Evolutionary conservation across 2,329 filamentous ascomycete genomes (phyloP).

Genomic region (Alternaria infectoria): DNA sequence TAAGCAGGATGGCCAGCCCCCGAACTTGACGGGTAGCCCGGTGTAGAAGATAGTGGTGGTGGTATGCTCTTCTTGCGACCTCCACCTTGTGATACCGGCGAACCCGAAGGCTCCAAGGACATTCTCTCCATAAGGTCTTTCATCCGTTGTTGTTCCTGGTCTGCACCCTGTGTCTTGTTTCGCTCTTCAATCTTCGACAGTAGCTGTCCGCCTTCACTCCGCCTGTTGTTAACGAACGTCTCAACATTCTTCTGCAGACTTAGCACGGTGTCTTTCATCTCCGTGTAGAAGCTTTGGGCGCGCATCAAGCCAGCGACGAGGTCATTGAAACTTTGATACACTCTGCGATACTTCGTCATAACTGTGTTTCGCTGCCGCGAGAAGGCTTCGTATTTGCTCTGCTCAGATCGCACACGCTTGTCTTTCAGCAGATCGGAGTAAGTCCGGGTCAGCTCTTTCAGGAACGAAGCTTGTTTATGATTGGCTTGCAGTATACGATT

Average conservation of each 20-base stretch:
- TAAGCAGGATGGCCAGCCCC: conserved; percentile 52
- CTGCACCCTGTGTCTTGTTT: conserved; percentile 73
- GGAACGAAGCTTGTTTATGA: conserved; percentile 90
- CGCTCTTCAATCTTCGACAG: conserved; percentile 86
- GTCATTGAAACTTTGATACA: conserved; percentile 92
- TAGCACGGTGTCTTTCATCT: conserved; percentile 94
- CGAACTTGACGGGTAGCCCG: conserved; percentile 46
- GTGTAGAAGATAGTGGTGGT: conserved; percentile 45
- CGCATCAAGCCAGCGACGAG: conserved; percentile 83
- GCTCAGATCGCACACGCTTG: conserved; percentile 89
- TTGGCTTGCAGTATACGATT: conserved; percentile 89
- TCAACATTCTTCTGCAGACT: conserved; percentile 96
- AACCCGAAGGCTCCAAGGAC: conserved; percentile 70
- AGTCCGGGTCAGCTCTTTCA: conserved; percentile 89
- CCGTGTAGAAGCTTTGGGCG: conserved; percentile 90
- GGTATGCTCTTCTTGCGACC: conserved; percentile 48
- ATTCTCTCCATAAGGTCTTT: conserved; percentile 93
- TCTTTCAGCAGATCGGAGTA: conserved; percentile 92
- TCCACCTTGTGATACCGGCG: conserved; percentile 39
- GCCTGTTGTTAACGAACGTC: conserved; percentile 91
- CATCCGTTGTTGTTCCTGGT: conserved; percentile 84
- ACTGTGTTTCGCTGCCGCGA: conserved; percentile 82
- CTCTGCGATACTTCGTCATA: conserved; percentile 84
- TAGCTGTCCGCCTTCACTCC: conserved; percentile 88
- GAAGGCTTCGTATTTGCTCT: conserved; percentile 91